A percentile compares a stretch with the other conserved stretches of the same genome.
phyloP scores from a whole-genome alignment of 352 stramenopile species.

The Blastocystis sp. region DNA sequence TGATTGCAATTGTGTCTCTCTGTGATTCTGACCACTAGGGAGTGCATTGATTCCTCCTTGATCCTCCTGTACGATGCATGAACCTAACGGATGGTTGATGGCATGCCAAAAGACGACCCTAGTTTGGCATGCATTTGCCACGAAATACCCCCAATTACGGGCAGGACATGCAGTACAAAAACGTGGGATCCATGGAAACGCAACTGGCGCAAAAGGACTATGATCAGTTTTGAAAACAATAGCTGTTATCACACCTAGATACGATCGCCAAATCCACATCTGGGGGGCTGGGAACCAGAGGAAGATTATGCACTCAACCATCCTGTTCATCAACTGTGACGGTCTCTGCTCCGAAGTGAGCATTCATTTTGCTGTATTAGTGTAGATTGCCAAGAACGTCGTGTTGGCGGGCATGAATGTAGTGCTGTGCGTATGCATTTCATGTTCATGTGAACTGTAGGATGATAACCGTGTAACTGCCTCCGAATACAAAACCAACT shows the following conservation, averaged over 20 bases:
- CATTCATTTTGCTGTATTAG: background rate
- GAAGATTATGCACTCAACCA: slow-evolving; percentile 47
- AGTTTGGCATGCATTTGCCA: background rate
- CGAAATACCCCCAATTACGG: background rate
- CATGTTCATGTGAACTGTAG: slow-evolving; percentile 7
- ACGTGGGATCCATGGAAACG: slow-evolving; percentile 3
- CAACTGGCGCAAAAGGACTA: slow-evolving; percentile 45
- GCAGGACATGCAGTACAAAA: background rate
- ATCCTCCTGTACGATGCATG: no score
- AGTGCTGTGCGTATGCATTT: background rate
- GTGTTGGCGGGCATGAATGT: slow-evolving; percentile 63
- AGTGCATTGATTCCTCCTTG: no score
- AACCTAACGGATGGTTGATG: no score
- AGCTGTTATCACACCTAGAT: background rate
- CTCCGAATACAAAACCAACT: slow-evolving; percentile 5
- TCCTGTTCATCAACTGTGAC: slow-evolving; percentile 38
- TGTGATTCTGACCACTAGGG: no score
- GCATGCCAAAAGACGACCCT: no score
- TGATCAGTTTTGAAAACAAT: slow-evolving; percentile 16
- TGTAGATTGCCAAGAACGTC: slow-evolving; percentile 57
- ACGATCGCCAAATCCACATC: slow-evolving; percentile 61
- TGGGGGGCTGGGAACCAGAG: slow-evolving; percentile 57
- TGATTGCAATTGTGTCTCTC: no score
- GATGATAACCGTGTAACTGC: slow-evolving; percentile 4
- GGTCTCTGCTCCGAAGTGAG: slow-evolving; percentile 27